These are phyloP conservation scores for Triangularia verruculosa DNA, from an alignment of 2,329 filamentous ascomycete genomes.

Conservation along the genomic window DNA sequence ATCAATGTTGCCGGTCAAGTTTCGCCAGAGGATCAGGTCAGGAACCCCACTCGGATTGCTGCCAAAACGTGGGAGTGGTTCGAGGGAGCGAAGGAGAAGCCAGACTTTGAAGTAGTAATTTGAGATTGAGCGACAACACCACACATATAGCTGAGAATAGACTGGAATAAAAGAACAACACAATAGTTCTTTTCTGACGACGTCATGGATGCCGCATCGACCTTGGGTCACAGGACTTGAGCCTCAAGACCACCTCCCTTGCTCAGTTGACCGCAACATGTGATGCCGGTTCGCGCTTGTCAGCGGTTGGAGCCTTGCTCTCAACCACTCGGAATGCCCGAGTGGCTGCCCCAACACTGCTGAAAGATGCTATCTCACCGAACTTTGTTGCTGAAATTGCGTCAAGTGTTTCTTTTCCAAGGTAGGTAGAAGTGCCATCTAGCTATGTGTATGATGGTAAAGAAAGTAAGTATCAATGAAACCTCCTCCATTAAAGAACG, in stretches of 20 bases:
- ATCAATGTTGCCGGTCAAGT: conserved; percentile 46
- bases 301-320: background rate
- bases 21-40: conserved; percentile 35
- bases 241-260: background rate
- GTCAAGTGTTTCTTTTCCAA: background rate
- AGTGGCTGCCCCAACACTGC: background rate
- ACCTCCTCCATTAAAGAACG: background rate
- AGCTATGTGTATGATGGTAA: background rate
- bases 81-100: conserved; percentile 36
- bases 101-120: conserved; percentile 40
- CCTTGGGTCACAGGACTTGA: background rate
- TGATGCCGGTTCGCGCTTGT: background rate
- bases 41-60: conserved; percentile 47
- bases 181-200: background rate
- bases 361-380: background rate
- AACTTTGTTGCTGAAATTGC: background rate
- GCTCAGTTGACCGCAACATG: background rate
- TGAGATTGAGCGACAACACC: background rate
- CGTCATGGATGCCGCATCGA: background rate
- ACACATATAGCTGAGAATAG: background rate
- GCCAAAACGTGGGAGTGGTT: conserved; percentile 43
- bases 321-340: background rate
- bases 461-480: background rate
- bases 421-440: too few species aligned
- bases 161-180: background rate